Evolutionary conservation across 305 asterid species (phyloP).

Genomic region (Fraxinus nigra): DNA sequence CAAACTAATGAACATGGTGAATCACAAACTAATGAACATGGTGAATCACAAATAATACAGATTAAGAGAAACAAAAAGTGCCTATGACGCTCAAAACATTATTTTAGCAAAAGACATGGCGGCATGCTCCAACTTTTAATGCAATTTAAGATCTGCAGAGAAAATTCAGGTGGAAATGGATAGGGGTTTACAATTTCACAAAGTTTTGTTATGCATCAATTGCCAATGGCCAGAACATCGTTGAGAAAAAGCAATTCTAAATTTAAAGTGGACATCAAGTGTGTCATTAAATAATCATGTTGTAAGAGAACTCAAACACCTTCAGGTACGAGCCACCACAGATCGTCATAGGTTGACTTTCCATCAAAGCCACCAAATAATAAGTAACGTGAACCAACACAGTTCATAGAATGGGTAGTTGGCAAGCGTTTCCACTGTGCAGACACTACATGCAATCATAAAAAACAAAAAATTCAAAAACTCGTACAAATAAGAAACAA

Average conservation of each 20-base stretch:
- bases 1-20: constrained; percentile 14
- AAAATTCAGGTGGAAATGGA: constrained; percentile 1
- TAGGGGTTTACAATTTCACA: constrained; percentile 1
- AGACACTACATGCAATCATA: constrained; percentile 49
- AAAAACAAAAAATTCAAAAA: constrained; percentile 16
- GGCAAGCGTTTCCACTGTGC: constrained; percentile 91
- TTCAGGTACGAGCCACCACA: constrained; percentile 99
- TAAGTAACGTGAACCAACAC: constrained; percentile 65
- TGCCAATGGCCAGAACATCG: not conserved
- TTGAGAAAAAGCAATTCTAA: not conserved
- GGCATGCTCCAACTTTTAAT: not conserved
- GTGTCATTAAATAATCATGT: not conserved
- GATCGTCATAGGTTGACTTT: constrained; percentile 82
- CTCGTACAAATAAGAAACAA: not conserved
- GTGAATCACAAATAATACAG: constrained; percentile 13
- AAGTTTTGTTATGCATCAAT: not conserved
- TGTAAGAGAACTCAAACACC: constrained; percentile 41
- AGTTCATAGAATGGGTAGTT: constrained; percentile 74
- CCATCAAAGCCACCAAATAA: constrained; percentile 98
- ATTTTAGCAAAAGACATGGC: not conserved
- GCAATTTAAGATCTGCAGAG: constrained; percentile 4
- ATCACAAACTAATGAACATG: constrained; percentile 3
- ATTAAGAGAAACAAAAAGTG: not conserved
- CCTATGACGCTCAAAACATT: not conserved
- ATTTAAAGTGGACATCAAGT: not conserved